Evolutionary conservation across 2,329 filamentous ascomycete species (phyloP).

Genomic region (Diaporthe sp.): DNA sequence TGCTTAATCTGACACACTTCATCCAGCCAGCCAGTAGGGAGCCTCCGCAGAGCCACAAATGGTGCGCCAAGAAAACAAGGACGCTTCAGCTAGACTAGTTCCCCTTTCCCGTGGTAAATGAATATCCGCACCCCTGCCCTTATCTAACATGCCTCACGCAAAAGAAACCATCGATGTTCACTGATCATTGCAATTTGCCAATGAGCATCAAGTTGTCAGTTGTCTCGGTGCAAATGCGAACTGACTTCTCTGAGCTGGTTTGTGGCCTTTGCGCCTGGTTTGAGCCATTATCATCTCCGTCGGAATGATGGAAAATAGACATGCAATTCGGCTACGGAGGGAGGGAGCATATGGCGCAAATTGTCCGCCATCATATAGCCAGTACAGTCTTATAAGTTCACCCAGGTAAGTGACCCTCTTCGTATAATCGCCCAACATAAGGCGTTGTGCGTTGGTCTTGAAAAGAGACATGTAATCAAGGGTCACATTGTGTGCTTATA

Average conservation of each 20-base stretch:
- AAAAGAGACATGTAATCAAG: neutral
- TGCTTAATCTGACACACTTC: conserved; percentile 9
- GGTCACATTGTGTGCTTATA: neutral
- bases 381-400: neutral
- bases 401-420: neutral
- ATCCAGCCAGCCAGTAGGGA: neutral
- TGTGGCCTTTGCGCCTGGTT: neutral
- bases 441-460: neutral
- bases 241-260: neutral
- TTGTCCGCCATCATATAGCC: neutral
- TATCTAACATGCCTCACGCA: neutral
- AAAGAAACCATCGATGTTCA: too few species aligned
- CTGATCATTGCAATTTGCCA: too few species aligned
- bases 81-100: conserved; percentile 14
- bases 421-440: neutral
- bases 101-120: neutral
- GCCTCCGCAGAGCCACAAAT: neutral
- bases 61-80: conserved; percentile 5
- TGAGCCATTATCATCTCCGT: neutral
- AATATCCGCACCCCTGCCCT: neutral
- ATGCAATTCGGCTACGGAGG: neutral
- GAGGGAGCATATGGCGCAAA: neutral
- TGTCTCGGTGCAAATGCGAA: accelerated
- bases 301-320: neutral
- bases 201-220: neutral